Percentiles rank a stretch among this genome's conserved stretches.
phyloP scores from a whole-genome alignment of 164 flowering plant species.

The Vitis rotundifolia region DNA sequence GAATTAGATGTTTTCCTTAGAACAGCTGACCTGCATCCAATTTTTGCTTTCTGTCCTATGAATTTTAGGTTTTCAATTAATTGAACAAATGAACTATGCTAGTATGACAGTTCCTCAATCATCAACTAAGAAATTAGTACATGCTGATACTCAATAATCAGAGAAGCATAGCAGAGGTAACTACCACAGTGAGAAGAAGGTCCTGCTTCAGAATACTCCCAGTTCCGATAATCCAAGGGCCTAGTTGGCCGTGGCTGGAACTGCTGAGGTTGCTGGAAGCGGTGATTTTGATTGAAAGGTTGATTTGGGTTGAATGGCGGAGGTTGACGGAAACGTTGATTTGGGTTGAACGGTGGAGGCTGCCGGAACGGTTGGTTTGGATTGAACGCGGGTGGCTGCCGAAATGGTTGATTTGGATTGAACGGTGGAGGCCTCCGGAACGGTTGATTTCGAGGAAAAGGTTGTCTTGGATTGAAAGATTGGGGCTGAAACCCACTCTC shows the following conservation, averaged over 20 bases:
- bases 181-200: slow-evolving; percentile 51
- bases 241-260: slow-evolving; percentile 25
- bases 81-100: no score
- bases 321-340: slow-evolving; percentile 21
- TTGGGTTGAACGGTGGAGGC: slow-evolving; percentile 19
- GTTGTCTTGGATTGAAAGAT: neutral
- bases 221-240: slow-evolving; percentile 41
- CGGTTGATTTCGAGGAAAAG: slow-evolving; percentile 3
- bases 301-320: slow-evolving; percentile 9
- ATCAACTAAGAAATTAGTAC: no score
- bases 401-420: slow-evolving; percentile 21
- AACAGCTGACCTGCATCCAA: no score
- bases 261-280: slow-evolving; percentile 9
- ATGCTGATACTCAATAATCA: neutral
- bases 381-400: slow-evolving; percentile 13
- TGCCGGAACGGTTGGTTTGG: neutral
- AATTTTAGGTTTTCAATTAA: no score
- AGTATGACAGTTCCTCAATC: no score
- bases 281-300: slow-evolving; percentile 1
- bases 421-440: slow-evolving; percentile 13
- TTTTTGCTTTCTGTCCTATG: no score
- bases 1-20: no score
- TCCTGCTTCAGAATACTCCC: slow-evolving; percentile 48
- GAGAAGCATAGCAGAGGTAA: neutral
- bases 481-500: neutral